Evolutionary conservation across 2,329 filamentous ascomycete genomes (phyloP).

Genomic region (Diaporthe australafricana): DNA sequence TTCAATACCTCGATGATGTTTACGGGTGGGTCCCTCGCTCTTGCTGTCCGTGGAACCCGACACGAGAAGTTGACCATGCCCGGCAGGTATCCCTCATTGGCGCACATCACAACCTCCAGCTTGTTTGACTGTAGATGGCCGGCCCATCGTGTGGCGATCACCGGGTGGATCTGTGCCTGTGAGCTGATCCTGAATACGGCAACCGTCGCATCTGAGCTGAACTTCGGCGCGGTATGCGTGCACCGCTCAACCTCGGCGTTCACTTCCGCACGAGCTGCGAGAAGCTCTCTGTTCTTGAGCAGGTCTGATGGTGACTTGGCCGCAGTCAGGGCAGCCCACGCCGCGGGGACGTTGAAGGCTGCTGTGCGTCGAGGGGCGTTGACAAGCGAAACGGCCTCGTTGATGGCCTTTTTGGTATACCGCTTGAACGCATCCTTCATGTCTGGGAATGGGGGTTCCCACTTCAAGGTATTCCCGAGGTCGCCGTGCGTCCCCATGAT

Average conservation of each 20-base stretch:
- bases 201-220: slow-evolving; percentile 71
- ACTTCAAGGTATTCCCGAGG: slow-evolving; percentile 72
- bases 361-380: slow-evolving; percentile 75
- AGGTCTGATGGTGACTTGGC: slow-evolving; percentile 64
- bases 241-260: slow-evolving; percentile 71
- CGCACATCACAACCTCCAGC: slow-evolving; percentile 73
- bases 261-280: slow-evolving; percentile 68
- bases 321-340: slow-evolving; percentile 68
- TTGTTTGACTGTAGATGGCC: slow-evolving; percentile 68
- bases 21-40: slow-evolving; percentile 64
- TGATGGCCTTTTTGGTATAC: slow-evolving; percentile 71
- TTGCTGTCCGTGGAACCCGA: slow-evolving; percentile 68
- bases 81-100: slow-evolving; percentile 73
- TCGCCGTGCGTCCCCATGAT: slow-evolving; percentile 75
- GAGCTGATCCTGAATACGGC: slow-evolving; percentile 73
- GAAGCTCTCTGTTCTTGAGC: slow-evolving; percentile 59
- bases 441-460: slow-evolving; percentile 74
- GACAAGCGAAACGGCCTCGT: slow-evolving; percentile 71
- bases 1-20: slow-evolving; percentile 72
- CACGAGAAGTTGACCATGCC: slow-evolving; percentile 77
- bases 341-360: slow-evolving; percentile 68
- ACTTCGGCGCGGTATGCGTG: slow-evolving; percentile 71
- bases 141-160: slow-evolving; percentile 76
- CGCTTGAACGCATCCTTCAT: slow-evolving; percentile 70
- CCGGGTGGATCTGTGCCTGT: slow-evolving; percentile 71